Base-by-base conservation (phyloP, 2,329 filamentous ascomycete genomes). In the Apiospora phragmitis region DNA sequence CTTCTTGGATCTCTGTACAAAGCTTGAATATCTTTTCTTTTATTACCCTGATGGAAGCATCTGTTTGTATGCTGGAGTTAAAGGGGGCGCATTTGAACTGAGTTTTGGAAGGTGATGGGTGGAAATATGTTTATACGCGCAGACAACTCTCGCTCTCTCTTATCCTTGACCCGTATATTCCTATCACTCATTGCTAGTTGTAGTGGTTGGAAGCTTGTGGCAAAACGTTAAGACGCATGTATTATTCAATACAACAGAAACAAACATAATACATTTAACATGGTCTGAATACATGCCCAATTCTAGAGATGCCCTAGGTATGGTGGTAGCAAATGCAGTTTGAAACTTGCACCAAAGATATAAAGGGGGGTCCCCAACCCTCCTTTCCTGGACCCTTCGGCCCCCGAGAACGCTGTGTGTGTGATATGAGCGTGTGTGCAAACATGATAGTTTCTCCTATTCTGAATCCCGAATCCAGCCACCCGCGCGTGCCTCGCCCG, bases 1-100 rank as follows among this genome's bases (percentile, higher is more conserved):
- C 0, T 99, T 98, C 82, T 85, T 98, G 79, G 95, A 98, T 83
- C 92, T 96, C 68, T 98, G 81, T 98, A 98, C 83, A 97, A 97
- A 86, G 92, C 92, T 72, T 96, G 84, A 83, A 41, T 38, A 21
- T 35, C 29, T 38, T 9, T n/a, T 38, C 8, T 38, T 32, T 32
- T 21, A 3, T 16, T 5, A 4, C 12, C 29, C 11, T 24, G 16
- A n/a, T 35, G 14, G 42, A 8, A 7, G 32, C 32, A 62, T 21
- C 32, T n/a, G 11, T 62, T 38, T 62, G 9, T 38, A 38, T n/a
- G 55, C 32, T 62, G 55, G 55, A 38, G 55, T 62, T 62, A 4
- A 47, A 47, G 1, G 32, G 18, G 55, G 55, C 11, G 8, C 55
- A 38, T 38, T 18, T 5, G 32, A 35, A 24, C 21, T 62, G 32